Evolutionary conservation across 73 alveolate species (phyloP).

Genomic region (Uronychia binucleata): DNA sequence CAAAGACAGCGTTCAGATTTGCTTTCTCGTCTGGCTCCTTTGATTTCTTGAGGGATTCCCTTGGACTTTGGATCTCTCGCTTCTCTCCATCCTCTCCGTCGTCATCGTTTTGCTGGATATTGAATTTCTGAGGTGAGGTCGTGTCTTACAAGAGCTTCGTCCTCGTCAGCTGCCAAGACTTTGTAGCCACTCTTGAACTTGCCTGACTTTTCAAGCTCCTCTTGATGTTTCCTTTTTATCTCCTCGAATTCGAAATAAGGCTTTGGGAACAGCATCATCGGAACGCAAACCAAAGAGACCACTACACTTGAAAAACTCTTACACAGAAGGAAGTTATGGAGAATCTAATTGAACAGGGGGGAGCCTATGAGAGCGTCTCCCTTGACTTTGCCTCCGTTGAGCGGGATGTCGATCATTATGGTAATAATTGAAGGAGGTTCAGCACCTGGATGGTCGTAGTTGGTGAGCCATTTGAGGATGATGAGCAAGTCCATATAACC

Average conservation of each 20-base stretch:
- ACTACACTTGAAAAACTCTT: conserved; percentile 28
- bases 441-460: conserved; percentile 65
- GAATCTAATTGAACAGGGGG: conserved; percentile 46
- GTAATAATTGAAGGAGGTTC: conserved; percentile 90
- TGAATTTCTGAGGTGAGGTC: conserved; percentile 28
- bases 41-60: background rate
- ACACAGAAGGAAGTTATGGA: conserved; percentile 43
- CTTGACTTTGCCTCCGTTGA: conserved; percentile 77
- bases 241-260: conserved; percentile 64
- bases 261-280: conserved; percentile 84
- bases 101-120: background rate
- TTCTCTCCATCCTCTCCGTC: conserved; percentile 1
- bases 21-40: conserved; percentile 62
- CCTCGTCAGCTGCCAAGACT: background rate
- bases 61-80: background rate
- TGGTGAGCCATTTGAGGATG: conserved; percentile 89
- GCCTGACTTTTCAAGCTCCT: background rate
- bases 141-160: background rate
- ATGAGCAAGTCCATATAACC: conserved; percentile 94
- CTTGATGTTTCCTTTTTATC: background rate
- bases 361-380: conserved; percentile 73
- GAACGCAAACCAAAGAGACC: conserved; percentile 69
- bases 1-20: conserved; percentile 58
- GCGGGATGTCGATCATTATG: conserved; percentile 90
- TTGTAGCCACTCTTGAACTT: background rate